These are phyloP conservation scores for Diddensiella santjacobensis DNA, from an alignment of 805 yeast genomes.

Conservation along the genomic window DNA sequence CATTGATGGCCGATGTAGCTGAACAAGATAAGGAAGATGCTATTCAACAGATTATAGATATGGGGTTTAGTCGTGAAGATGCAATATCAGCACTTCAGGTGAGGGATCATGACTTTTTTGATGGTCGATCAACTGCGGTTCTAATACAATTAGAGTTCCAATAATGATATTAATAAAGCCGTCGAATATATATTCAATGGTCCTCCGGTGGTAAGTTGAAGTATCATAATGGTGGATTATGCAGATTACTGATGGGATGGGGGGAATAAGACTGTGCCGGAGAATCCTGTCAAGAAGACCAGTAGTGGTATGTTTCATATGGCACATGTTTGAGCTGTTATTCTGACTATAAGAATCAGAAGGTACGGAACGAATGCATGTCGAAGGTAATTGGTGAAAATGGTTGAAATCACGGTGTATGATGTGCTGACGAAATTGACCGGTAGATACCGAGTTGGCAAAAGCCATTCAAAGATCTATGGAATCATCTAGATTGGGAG, in stretches of 20 bases:
- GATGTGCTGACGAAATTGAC: too few species aligned
- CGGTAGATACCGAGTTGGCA: conserved; percentile 10
- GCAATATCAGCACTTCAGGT: conserved; percentile 30
- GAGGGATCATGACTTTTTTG: not conserved
- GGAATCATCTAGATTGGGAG: conserved; percentile 3
- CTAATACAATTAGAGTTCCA: conserved; percentile 19
- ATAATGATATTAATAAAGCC: conserved; percentile 27
- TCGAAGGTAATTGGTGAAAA: not conserved
- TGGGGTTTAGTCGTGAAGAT: conserved; percentile 31
- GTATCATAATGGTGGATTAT: too few species aligned
- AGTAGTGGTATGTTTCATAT: not conserved
- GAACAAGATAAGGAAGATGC: conserved; percentile 14
- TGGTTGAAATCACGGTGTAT: too few species aligned
- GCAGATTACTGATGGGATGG: too few species aligned
- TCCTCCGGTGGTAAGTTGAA: not conserved
- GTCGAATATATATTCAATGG: conserved; percentile 29
- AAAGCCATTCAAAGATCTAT: conserved; percentile 9
- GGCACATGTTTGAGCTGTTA: not conserved
- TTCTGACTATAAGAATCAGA: not conserved
- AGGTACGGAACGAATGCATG: not conserved
- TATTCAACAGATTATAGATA: conserved; percentile 26
- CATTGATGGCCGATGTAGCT: conserved; percentile 5
- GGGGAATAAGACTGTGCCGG: not conserved
- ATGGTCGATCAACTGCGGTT: not conserved
- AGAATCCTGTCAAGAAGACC: not conserved